phyloP scores from a whole-genome alignment of 306 rosid species.

The Rosa lucieae region DNA sequence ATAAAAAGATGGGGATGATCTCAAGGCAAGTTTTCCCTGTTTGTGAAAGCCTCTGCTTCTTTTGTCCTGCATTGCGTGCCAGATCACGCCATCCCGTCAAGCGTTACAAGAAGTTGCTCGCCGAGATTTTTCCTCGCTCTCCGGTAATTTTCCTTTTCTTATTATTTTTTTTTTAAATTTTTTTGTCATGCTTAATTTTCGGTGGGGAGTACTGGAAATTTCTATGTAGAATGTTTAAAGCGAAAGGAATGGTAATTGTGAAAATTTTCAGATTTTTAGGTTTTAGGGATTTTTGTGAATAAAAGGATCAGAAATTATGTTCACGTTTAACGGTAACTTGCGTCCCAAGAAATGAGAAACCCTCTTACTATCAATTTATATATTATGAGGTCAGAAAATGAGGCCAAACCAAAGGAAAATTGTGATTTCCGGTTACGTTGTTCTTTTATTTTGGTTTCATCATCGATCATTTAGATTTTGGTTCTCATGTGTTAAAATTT shows the following conservation, averaged over 20 bases:
- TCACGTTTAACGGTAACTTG: not conserved
- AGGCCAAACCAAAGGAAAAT: not conserved
- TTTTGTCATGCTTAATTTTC: not conserved
- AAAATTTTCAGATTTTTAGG: not conserved
- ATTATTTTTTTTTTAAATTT: not conserved
- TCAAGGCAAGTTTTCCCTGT: constrained; percentile 74
- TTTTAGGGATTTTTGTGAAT: constrained; percentile 3
- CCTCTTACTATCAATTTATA: not conserved
- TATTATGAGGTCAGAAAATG: not conserved
- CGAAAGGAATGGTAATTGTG: not conserved
- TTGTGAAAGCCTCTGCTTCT: constrained; percentile 75
- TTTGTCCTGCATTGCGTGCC: constrained; percentile 72
- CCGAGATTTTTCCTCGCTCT: constrained; percentile 74
- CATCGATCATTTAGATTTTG: not conserved
- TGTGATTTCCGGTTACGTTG: not conserved
- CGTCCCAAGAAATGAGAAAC: not conserved
- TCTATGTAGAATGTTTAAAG: not conserved
- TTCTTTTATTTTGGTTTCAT: not conserved
- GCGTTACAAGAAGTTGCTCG: constrained; percentile 73
- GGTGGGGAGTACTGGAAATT: not conserved
- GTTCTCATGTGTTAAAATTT: not conserved
- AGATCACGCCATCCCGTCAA: constrained; percentile 83
- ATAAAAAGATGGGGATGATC: constrained; percentile 48
- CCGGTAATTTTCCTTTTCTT: constrained; percentile 35
- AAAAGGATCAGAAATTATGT: not conserved